Base-by-base conservation (phyloP, 192 early-diverging fungal genomes). In the Coemansia sp. region DNA sequence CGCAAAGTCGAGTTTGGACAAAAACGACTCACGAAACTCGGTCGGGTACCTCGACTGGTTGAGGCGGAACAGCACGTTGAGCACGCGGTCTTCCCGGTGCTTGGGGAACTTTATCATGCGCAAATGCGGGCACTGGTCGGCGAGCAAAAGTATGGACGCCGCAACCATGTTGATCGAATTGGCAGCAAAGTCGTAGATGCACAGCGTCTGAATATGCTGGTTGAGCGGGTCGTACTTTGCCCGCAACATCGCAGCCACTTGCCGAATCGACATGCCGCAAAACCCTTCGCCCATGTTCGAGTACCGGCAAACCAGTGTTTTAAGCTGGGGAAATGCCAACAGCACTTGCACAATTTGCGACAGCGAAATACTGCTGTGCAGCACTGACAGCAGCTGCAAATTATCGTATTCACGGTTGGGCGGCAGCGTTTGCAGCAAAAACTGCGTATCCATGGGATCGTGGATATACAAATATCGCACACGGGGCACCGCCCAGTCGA, bases 121-220 rank as follows among this genome's bases (percentile, higher is more conserved):
- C 3, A 60, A 45, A 17, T 60, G n/a, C 23, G 59, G 59, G 23
- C 59, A 60, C 23, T 17, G 59, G 23, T 60, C 59, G 8, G 59
- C 59, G 5, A 60, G 59, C 41, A 60, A 14, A 6, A 60, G 12
- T 6, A 60, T 25, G 23, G 24, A 60, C 7, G 59, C 59, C 2
- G 41, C 41, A 43, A 45, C 17, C 43, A 29, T 23, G 5, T 38
- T 47, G 22, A 24, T 25, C 2, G 45, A 23, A 15, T 25, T 23
- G 14, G 24, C 5, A 8, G 25, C 15, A 27, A 60, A 29, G 45
- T 60, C 45, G 23, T 15, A 19, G 24, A 60, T 48, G 45, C 14
- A 21, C 14, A 60, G 35, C 11, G 22, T n/a, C 45, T 48, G 39
- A 24, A 60, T 39, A n/a, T 25, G 24, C 2, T 22, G 22, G 59